Percentiles rank a stretch among this genome's conserved stretches.
These are phyloP conservation scores for Malus asiatica DNA, from an alignment of 306 rosid genomes.

Conservation along the genomic window DNA sequence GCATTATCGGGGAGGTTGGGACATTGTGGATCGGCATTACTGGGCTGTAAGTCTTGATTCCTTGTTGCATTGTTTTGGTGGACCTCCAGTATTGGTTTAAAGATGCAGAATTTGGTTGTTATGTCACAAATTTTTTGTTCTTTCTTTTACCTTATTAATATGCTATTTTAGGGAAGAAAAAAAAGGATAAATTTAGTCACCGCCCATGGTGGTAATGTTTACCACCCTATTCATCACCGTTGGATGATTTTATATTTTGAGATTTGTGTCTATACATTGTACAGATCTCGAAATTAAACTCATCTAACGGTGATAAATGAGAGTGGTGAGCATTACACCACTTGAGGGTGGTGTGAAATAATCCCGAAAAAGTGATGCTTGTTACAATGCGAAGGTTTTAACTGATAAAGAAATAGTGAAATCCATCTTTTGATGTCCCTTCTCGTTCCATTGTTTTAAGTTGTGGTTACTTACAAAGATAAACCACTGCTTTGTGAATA, in stretches of 20 bases:
- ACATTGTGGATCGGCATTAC: constrained; percentile 65
- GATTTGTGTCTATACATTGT: too few species aligned
- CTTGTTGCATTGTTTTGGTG: constrained; percentile 3
- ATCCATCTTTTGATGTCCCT: neutral
- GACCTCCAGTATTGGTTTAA: neutral
- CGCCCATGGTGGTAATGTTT: too few species aligned
- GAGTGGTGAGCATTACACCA: too few species aligned
- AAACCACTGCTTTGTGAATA: neutral
- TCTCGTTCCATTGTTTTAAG: neutral
- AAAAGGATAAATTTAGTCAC: too few species aligned
- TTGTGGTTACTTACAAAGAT: neutral
- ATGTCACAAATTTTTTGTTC: neutral
- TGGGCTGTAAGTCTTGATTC: constrained; percentile 76
- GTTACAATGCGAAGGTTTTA: too few species aligned
- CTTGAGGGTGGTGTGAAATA: too few species aligned
- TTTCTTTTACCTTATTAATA: neutral
- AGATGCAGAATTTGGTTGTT: neutral
- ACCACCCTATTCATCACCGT: too few species aligned
- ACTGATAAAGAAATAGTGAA: neutral
- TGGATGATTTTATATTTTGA: too few species aligned
- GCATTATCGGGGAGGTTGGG: constrained; percentile 83
- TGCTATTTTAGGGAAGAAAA: neutral
- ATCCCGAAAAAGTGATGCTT: too few species aligned
- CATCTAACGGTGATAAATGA: too few species aligned
- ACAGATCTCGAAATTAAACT: too few species aligned